Conservation (phyloP, 805 yeast species). For the Nakazawaea wickerhamii region DNA sequence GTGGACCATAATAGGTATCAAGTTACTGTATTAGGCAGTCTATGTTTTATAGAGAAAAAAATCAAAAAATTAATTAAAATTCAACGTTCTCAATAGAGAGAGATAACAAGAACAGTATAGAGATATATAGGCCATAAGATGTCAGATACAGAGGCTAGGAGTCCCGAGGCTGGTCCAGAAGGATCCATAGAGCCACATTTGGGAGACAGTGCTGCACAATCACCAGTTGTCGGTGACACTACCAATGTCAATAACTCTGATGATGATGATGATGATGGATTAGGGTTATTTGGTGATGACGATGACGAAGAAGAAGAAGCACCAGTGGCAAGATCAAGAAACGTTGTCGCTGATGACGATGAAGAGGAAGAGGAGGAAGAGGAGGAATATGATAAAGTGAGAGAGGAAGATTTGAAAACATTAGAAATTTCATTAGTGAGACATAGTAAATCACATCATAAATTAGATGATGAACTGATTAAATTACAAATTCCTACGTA, state of each 20-base stretch:
- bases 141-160: background rate
- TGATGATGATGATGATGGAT: conserved; percentile 35
- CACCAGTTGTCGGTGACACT: background rate
- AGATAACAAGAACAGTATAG: background rate
- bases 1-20: too few relatives aligned
- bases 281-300: conserved; percentile 25
- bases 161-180: background rate
- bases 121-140: background rate
- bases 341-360: conserved; percentile 26
- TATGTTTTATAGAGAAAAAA: background rate
- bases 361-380: conserved; percentile 31
- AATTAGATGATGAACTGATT: conserved; percentile 28
- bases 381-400: conserved; percentile 23
- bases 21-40: conserved; percentile 1
- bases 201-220: too few relatives aligned
- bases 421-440: conserved; percentile 42
- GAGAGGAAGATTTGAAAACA: conserved; percentile 25
- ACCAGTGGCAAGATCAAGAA: conserved; percentile 14
- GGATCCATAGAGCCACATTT: too few relatives aligned
- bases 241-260: conserved; percentile 13
- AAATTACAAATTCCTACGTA: conserved; percentile 75
- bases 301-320: conserved; percentile 24
- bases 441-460: conserved; percentile 41
- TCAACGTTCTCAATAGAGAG: background rate
- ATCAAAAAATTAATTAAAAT: background rate